Conservation (phyloP, 495 filamentous ascomycete species). For the Penicillium pulvis region DNA sequence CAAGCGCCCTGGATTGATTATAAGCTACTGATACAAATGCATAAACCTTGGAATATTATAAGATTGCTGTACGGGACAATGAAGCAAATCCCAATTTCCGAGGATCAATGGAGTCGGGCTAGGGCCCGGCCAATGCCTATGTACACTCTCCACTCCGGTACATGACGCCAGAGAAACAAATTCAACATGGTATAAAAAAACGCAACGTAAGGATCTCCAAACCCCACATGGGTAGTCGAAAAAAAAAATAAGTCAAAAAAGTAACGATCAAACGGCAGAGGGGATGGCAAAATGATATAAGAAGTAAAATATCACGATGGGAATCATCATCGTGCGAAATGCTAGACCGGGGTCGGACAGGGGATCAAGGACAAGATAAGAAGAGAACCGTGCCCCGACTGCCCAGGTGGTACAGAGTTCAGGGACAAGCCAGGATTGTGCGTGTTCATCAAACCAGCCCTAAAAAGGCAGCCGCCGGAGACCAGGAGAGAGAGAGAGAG, state of each 20-base stretch:
- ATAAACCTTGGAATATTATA: neutral
- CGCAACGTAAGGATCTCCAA: constrained; percentile 14
- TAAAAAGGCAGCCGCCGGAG: constrained; percentile 5
- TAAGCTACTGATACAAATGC: too few species aligned
- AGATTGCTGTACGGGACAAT: neutral
- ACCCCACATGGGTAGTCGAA: constrained; percentile 4
- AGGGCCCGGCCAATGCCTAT: constrained; percentile 22
- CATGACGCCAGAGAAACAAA: neutral
- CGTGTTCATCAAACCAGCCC: constrained; percentile 11
- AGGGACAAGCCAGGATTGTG: neutral
- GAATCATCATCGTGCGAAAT: constrained; percentile 11
- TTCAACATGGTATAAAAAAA: constrained; percentile 26
- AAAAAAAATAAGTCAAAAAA: constrained; percentile 9
- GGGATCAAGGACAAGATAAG: neutral
- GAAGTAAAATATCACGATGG: constrained; percentile 23
- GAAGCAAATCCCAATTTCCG: constrained; percentile 1
- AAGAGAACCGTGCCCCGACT: neutral
- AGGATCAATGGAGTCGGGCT: constrained; percentile 15
- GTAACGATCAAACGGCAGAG: constrained; percentile 2
- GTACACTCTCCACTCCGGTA: constrained; percentile 11
- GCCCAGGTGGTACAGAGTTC: neutral
- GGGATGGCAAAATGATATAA: constrained; percentile 22
- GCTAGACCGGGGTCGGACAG: constrained; percentile 9
- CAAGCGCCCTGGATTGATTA: too few species aligned
- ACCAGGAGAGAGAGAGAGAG: constrained; percentile 10